Evolutionary conservation across 257 asterid species (phyloP).

Genomic region (Solanum gracilifrons): DNA sequence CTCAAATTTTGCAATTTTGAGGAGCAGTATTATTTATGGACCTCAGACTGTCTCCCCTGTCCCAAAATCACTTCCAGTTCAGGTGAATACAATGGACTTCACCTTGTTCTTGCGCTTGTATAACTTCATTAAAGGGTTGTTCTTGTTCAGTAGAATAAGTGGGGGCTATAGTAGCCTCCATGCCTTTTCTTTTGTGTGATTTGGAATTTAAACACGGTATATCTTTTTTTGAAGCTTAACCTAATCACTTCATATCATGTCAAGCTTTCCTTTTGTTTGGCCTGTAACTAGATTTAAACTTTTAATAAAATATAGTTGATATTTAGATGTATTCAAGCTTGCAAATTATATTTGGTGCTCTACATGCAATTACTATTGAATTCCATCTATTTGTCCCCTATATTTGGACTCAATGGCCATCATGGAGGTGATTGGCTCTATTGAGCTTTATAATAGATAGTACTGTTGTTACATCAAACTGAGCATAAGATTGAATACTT

Average conservation of each 20-base stretch:
- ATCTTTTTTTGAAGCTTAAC: background rate
- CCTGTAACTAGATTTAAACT: background rate
- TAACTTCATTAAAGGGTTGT: background rate
- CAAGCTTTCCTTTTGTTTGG: background rate
- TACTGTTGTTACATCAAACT: background rate
- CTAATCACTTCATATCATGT: background rate
- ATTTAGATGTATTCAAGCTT: background rate
- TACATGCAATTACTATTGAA: background rate
- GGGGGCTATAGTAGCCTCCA: background rate
- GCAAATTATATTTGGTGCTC: background rate
- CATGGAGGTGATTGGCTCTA: background rate
- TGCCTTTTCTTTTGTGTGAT: background rate
- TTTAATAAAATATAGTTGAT: background rate
- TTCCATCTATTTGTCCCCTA: background rate
- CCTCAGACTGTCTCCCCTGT: constrained; percentile 84
- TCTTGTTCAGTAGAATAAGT: background rate
- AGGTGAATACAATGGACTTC: constrained; percentile 24
- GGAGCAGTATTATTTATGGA: constrained; percentile 94
- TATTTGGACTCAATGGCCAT: background rate
- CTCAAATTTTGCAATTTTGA: constrained; percentile 65
- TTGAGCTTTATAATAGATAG: background rate
- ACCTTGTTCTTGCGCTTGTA: background rate
- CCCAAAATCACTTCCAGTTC: constrained; percentile 87
- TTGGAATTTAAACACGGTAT: background rate
- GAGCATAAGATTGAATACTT: background rate